Conservation (phyloP, 495 filamentous ascomycete species). For the Clavariopsis aquatica region DNA sequence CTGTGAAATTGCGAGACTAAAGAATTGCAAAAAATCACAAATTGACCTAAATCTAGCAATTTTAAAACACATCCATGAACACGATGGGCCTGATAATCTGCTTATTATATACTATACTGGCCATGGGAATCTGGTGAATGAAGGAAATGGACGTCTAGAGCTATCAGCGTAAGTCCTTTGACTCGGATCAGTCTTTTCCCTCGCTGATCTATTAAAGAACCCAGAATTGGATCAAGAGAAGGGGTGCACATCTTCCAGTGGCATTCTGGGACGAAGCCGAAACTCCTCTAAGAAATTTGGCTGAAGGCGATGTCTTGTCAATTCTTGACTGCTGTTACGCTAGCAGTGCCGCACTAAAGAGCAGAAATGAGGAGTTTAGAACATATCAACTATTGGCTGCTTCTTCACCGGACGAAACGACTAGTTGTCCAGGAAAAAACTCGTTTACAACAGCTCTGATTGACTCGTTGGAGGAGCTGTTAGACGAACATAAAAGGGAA, state of each 20-base stretch:
- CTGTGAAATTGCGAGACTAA: conserved; percentile 22
- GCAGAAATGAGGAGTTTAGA: conserved; percentile 16
- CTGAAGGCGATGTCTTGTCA: conserved; percentile 34
- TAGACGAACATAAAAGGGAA: conserved; percentile 8
- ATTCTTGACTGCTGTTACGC: conserved; percentile 41
- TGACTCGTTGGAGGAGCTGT: conserved; percentile 21
- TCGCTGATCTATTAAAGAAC: not conserved
- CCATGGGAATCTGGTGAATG: conserved; percentile 29
- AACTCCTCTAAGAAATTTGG: conserved; percentile 17
- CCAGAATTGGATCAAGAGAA: conserved; percentile 1
- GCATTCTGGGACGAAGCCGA: conserved; percentile 39
- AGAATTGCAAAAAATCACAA: conserved; percentile 28
- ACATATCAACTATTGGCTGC: conserved; percentile 32
- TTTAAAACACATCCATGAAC: conserved; percentile 19
- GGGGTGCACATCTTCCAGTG: conserved; percentile 12
- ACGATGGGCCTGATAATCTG: conserved; percentile 39
- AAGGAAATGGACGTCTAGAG: conserved; percentile 25
- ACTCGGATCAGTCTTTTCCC: not conserved
- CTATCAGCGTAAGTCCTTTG: conserved; percentile 12
- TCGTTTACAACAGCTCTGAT: conserved; percentile 34
- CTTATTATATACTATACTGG: conserved; percentile 43
- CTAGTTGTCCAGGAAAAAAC: conserved; percentile 19
- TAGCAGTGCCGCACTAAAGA: conserved; percentile 30
- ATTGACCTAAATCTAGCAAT: conserved; percentile 26
- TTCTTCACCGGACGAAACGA: conserved; percentile 3